phyloP scores from a whole-genome alignment of 1,284 basidiomycete genomes.

The Malassezia furfur region DNA sequence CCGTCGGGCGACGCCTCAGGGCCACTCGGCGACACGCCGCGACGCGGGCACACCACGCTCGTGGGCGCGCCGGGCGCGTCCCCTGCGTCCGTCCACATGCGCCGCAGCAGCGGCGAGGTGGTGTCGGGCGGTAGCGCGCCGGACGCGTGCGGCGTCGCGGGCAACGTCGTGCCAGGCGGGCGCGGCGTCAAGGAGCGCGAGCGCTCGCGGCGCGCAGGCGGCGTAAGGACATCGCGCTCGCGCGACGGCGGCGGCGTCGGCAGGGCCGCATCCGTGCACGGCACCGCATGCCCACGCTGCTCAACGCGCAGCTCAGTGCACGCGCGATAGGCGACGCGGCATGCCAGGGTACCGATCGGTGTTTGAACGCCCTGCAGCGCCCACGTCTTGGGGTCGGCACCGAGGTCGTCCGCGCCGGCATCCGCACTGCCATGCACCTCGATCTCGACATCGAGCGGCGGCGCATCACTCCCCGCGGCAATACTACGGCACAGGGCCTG shows the following conservation, averaged over 20 bases:
- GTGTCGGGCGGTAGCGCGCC: not conserved
- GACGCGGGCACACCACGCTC: not conserved
- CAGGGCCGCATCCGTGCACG: not conserved
- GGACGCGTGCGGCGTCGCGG: not conserved
- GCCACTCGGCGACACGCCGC: not conserved
- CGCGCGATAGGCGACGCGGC: slow-evolving; percentile 5
- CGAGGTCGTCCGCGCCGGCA: not conserved
- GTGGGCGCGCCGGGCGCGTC: not conserved
- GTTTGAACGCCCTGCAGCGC: slow-evolving; percentile 6
- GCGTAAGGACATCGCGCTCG: no score
- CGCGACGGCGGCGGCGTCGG: not conserved
- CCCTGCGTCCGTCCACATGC: not conserved
- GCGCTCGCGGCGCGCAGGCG: no score
- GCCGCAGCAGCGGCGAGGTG: not conserved
- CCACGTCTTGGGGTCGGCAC: slow-evolving; percentile 5
- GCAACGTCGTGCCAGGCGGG: not conserved
- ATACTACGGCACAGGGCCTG: not conserved
- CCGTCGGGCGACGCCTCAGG: not conserved
- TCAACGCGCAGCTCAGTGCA: slow-evolving; percentile 1
- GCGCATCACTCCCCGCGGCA: not conserved
- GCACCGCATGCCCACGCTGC: not conserved
- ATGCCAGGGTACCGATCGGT: slow-evolving; percentile 5
- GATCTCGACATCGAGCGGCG: slow-evolving; percentile 3
- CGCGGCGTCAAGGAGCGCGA: not conserved
- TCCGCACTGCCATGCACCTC: not conserved